Conservation (phyloP, 208 protist species). For the Leishmania martiniquensis region DNA sequence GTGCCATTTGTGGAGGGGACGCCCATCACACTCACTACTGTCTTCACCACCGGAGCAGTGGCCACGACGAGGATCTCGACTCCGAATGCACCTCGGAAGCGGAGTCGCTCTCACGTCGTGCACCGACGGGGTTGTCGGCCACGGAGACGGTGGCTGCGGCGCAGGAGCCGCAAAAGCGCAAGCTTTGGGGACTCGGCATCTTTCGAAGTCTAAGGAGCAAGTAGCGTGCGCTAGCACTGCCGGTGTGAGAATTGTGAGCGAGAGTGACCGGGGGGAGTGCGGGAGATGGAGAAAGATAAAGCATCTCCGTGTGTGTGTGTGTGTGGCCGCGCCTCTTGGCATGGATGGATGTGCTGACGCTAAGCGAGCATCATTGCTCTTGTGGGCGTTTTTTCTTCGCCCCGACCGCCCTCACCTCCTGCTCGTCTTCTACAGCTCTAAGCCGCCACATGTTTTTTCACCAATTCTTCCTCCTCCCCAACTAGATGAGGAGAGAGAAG, state of each 20-base stretch:
- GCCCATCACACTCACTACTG: background rate
- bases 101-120: background rate
- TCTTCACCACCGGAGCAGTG: background rate
- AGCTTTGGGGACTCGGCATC: conserved; percentile 10
- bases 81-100: background rate
- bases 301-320: background rate
- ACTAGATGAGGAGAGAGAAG: background rate
- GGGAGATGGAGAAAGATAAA: background rate
- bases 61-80: background rate
- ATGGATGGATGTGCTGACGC: background rate
- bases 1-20: background rate
- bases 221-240: background rate
- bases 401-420: background rate
- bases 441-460: background rate
- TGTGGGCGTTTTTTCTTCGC: background rate
- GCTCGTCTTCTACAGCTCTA: background rate
- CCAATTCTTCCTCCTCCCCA: background rate
- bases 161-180: conserved; percentile 10
- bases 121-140: background rate
- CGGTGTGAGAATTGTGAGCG: no score
- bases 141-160: conserved; percentile 17
- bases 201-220: conserved; percentile 33
- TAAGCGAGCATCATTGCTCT: background rate
- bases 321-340: background rate
- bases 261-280: background rate